These are phyloP conservation scores for Sarcomyxa edulis DNA, from an alignment of 768 basidiomycete species.

Conservation along the genomic window DNA sequence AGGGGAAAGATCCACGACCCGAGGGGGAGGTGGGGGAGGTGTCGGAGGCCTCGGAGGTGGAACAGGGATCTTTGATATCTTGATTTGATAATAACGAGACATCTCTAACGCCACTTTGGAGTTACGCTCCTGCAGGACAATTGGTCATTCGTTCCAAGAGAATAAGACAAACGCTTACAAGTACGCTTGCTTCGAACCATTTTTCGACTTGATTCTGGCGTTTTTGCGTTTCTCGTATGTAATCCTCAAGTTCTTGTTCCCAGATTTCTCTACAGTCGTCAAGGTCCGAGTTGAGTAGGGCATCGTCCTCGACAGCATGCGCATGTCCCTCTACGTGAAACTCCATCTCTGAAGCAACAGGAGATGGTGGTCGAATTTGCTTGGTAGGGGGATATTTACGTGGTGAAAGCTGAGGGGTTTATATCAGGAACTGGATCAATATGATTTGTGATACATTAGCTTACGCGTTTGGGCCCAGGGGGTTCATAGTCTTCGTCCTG, in stretches of 20 bases:
- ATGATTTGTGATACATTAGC: conserved; percentile 17
- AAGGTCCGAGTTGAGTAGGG: conserved; percentile 66
- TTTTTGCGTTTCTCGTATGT: conserved; percentile 66
- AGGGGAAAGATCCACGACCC: no score
- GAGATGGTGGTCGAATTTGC: conserved; percentile 22
- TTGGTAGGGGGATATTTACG: conserved; percentile 39
- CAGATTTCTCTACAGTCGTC: conserved; percentile 80
- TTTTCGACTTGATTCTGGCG: conserved; percentile 68
- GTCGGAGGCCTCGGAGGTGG: conserved; percentile 26
- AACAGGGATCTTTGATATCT: conserved; percentile 40
- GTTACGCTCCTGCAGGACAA: conserved; percentile 59
- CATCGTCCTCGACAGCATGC: conserved; percentile 35
- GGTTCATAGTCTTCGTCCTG: conserved; percentile 56
- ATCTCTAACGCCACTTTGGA: conserved; percentile 52
- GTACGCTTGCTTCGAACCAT: conserved; percentile 64
- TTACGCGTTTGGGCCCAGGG: conserved; percentile 46
- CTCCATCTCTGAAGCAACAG: conserved; percentile 19
- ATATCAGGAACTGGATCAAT: neutral
- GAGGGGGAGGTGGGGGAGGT: conserved; percentile 18
- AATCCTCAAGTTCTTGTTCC: conserved; percentile 63
- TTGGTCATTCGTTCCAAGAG: conserved; percentile 3
- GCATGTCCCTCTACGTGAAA: conserved; percentile 21
- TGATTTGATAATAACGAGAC: conserved; percentile 52
- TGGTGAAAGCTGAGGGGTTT: conserved; percentile 27
- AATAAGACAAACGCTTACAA: conserved; percentile 35